phyloP scores from a whole-genome alignment of 2,329 filamentous ascomycete species.

The Hirsutella thompsonii region DNA sequence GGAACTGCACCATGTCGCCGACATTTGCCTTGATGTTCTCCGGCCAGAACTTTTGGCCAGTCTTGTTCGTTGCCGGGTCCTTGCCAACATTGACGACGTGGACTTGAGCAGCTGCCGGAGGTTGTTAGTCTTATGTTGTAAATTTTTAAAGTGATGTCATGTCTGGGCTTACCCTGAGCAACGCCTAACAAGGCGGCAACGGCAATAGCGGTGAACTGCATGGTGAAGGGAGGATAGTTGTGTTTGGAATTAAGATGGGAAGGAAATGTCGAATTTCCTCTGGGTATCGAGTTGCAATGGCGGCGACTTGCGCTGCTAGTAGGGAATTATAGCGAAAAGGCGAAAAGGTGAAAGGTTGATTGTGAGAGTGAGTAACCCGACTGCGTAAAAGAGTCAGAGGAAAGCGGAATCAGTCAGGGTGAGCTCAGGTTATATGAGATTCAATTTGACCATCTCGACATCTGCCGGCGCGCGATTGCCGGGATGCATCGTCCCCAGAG shows the following conservation, averaged over 20 bases:
- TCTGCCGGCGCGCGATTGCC: neutral
- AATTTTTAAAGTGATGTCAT: neutral
- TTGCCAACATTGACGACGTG: slow-evolving; percentile 55
- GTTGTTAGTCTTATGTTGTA: neutral
- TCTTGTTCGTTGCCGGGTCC: slow-evolving; percentile 33
- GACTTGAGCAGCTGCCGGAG: slow-evolving; percentile 24
- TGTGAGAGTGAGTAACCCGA: neutral
- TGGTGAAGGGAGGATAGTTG: slow-evolving; percentile 22
- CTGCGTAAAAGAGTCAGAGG: neutral
- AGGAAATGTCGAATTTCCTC: neutral
- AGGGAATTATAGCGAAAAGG: neutral
- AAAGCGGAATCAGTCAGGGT: neutral
- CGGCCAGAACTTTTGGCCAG: slow-evolving; percentile 48
- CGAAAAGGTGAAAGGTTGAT: too few relatives aligned
- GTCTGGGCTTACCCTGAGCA: slow-evolving; percentile 14
- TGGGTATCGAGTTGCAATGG: too few relatives aligned
- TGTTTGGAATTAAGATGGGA: neutral
- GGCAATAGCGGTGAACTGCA: slow-evolving; percentile 37
- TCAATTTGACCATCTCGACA: neutral
- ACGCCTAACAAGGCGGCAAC: slow-evolving; percentile 33
- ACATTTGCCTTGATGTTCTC: slow-evolving; percentile 48
- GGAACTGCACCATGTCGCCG: slow-evolving; percentile 55
- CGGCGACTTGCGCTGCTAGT: slow-evolving; percentile 1
- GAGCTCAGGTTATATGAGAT: slow-evolving; percentile 1
- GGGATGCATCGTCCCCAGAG: neutral